Evolutionary conservation across 805 yeast genomes (phyloP), one percentile per base, ranked within the genome.

Genomic region (Candida maltosa): DNA sequence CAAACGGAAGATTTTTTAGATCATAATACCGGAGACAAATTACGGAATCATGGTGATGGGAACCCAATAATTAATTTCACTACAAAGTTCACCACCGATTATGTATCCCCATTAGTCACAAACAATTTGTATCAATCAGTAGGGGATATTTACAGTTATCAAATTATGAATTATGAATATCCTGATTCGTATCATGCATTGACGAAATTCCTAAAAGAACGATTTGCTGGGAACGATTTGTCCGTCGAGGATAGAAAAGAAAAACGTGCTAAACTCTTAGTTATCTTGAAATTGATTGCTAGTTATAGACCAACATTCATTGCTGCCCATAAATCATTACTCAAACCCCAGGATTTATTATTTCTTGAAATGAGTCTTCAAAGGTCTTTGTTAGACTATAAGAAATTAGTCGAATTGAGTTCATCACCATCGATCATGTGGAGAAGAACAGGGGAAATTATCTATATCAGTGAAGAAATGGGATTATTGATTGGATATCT

Each of bases 361-460:
- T 76, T 65, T 34, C 49, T 66, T 32, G 73, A 68, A 41, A 65
- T 66, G 72, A 53, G 69, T 19, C 65, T 68, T 43, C 74, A 65
- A 50, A 49, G 71, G 32, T 66, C 62, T 22, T 56, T 62, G 45
- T 46, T 70, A 39, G 68, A 77, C 62, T 53, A 67, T 61, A 62
- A 66, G 54, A 61, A 63, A 40, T 58, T 70, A 10, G 52, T 60
- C 30, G 62, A 65, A 16, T 49, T 79, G 38, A 78, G 83, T 14
- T 82, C 88, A 8, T 76, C 86, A 1, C 95, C 95, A 1, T 81
- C 91, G 3, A 78, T 84, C 12, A 80, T 85, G 44, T 86, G 95
- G 95, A 68, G 95, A 48, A 64, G 95, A 26, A 83, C 94, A 0
- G 94, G 94, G 7, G 94, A 86, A 52, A 79, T 87, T 27, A 88